Evolutionary conservation across 108 stramenopile species (phyloP), one percentile per base, ranked within the genome.

Genomic region (Pseudonitzschia multiseries): DNA sequence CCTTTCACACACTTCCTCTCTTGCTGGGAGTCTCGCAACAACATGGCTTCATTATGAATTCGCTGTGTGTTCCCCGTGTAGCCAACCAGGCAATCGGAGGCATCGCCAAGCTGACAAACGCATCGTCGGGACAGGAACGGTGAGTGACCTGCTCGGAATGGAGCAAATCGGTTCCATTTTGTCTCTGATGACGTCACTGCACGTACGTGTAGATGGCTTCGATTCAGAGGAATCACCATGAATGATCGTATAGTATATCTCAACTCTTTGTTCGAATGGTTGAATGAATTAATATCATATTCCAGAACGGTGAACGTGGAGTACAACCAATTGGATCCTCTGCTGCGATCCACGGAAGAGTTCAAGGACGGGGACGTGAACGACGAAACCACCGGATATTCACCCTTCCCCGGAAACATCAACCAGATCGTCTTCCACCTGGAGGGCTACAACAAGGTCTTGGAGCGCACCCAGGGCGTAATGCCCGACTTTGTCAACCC

Each of bases 401-500:
- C 95, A 26, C 97, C 97, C n/a, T 99, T 89, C 77, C 93, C 96
- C 22, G 98, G 98, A 54, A 99, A 99, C 78, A 94, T 94, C 68
- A 99, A 99, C 75, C 96, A 97, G 71, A 81, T 99, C 41, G 86
- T 99, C 2, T 96, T 99, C 71, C 83, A 90, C 61, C 81, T 97
- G 74, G 74, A 86, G 27, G 84, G 85, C 10, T 99, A 99, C 80
- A 81, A 84, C 32, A 86, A 81, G 65, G 81, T 86, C 10, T 56
- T 98, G 84, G 92, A 60, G 73, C 84, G 81, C 52, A 86, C 83
- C 62, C 78, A 91, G 68, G 94, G 94, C 26, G 76, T 88, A n/a
- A 92, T 95, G 77, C 86, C 91, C 15, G 94, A 95, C 80, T 99
- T 99, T 83, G 98, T 99, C 54, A 99, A 99, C 81, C 98, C 99